These are phyloP conservation scores for Pelargonium citronellum DNA, from an alignment of 441 rosid species.

Conservation along the genomic window DNA sequence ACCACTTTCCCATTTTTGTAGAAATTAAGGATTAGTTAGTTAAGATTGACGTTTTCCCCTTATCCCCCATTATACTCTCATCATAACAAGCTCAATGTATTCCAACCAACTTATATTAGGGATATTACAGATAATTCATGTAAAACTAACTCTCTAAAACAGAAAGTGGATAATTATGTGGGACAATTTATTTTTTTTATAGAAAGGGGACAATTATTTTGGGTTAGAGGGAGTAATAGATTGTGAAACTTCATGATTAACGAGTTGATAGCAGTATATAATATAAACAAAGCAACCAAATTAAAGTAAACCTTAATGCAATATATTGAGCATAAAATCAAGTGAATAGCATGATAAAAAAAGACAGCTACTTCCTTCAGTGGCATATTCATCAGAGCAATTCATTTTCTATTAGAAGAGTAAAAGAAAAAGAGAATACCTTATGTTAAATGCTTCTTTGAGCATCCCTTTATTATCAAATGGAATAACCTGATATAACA, in stretches of 20 bases:
- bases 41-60: too few relatives aligned
- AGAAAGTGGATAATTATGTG: too few relatives aligned
- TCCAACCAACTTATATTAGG: too few relatives aligned
- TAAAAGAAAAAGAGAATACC: slow-evolving; percentile 38
- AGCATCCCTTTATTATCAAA: slow-evolving; percentile 96
- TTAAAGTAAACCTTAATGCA: neutral
- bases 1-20: too few relatives aligned
- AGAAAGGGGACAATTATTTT: too few relatives aligned
- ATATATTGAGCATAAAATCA: neutral
- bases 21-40: too few relatives aligned
- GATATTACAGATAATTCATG: too few relatives aligned
- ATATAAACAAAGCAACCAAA: neutral
- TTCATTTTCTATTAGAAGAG: neutral
- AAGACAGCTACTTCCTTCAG: neutral
- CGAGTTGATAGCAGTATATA: neutral
- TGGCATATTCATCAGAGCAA: neutral
- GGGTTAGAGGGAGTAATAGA: neutral
- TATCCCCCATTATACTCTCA: too few relatives aligned
- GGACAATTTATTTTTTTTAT: too few relatives aligned
- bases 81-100: too few relatives aligned
- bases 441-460: slow-evolving; percentile 93
- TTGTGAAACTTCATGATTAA: neutral
- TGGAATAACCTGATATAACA: slow-evolving; percentile 74
- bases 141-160: too few relatives aligned
- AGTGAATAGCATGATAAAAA: neutral